Evolutionary conservation across 768 basidiomycete genomes (phyloP).

Genomic region (Cystofilobasidium macerans): DNA sequence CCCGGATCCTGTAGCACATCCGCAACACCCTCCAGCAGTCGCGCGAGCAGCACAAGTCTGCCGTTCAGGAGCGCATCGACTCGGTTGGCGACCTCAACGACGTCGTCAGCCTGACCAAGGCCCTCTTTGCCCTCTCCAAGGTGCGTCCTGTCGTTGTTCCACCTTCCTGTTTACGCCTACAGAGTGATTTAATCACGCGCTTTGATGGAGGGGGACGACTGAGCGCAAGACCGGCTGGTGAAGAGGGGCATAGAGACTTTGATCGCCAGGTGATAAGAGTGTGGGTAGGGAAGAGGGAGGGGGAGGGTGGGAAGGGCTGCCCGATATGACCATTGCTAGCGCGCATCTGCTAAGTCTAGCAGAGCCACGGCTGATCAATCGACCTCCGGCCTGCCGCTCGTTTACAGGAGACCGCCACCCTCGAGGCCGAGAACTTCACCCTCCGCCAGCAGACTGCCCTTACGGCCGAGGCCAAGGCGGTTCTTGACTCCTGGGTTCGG

Average conservation of each 20-base stretch:
- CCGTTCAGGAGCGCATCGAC: constrained; percentile 83
- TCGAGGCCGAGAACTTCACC: constrained; percentile 81
- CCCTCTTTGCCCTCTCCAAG: constrained; percentile 85
- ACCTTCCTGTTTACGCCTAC: neutral
- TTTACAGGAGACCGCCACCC: constrained; percentile 70
- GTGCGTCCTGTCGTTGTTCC: constrained; percentile 39
- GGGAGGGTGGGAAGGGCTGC: too few relatives aligned
- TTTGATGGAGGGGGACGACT: too few relatives aligned
- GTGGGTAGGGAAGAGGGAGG: too few relatives aligned
- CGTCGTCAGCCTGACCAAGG: constrained; percentile 79
- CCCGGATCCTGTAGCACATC: constrained; percentile 48
- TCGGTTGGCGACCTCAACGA: constrained; percentile 91
- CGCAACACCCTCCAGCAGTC: constrained; percentile 67
- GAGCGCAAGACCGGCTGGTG: too few relatives aligned
- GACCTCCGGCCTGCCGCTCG: too few relatives aligned
- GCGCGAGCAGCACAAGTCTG: constrained; percentile 78
- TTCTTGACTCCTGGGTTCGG: constrained; percentile 96
- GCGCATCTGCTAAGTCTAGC: neutral
- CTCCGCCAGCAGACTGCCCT: constrained; percentile 79
- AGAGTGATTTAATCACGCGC: too few relatives aligned
- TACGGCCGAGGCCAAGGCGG: constrained; percentile 78
- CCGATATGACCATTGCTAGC: too few relatives aligned
- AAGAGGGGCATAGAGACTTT: too few relatives aligned
- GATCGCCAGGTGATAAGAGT: too few relatives aligned
- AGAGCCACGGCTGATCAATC: neutral